Base-by-base conservation (phyloP, 768 basidiomycete species). In the Lactarius deliciosus region DNA sequence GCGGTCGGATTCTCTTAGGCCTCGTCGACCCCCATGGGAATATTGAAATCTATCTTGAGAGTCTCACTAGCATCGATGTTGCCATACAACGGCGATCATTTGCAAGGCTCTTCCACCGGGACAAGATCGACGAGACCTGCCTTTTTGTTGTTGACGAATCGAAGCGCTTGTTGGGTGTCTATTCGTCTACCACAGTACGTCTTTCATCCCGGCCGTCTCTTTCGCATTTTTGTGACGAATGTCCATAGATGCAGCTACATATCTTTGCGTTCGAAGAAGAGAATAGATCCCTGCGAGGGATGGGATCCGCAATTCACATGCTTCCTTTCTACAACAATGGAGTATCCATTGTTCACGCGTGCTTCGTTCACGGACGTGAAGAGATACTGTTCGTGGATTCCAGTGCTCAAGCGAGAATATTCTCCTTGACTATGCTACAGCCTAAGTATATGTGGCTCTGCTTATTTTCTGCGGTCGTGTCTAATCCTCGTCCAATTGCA, bases 311-410 rank as follows among this genome's bases (percentile, higher is more conserved):
- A 5, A 40, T 82, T 9, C 75, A 80, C 40, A 74, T 86, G 5
- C 67, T 62, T 6, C 59, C 68, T 0, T 86, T 84, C 83, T 85
- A 83, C 67, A 63, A 69, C 10, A 22, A 69, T 0, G 69, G 67
- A 5, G n/a, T 64, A 0, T 55, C 57, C 9, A 76, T 85, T 18
- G 64, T 54, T 1, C 75, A 75, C 15, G 76, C 80, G 2, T 76
- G 79, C 50, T 85, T 86, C 64, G 76, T 84, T 1, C 73, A 74
- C 45, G 82, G 83, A 1, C 79, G 72, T 34, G 85, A 87, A 66
- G 86, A 87, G 57, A 59, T 87, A 7, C 67, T 84, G 0, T 70
- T 87, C 0, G 74, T 86, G 1, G 86, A 87, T 64, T 76, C 77
- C 1, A 69, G 66, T 3, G 74, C 75, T 0, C 77, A 77, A 18